Evolutionary conservation across 2,329 filamentous ascomycete genomes (phyloP), one percentile per base, ranked within the genome.

Genomic region (Alternaria longipes): DNA sequence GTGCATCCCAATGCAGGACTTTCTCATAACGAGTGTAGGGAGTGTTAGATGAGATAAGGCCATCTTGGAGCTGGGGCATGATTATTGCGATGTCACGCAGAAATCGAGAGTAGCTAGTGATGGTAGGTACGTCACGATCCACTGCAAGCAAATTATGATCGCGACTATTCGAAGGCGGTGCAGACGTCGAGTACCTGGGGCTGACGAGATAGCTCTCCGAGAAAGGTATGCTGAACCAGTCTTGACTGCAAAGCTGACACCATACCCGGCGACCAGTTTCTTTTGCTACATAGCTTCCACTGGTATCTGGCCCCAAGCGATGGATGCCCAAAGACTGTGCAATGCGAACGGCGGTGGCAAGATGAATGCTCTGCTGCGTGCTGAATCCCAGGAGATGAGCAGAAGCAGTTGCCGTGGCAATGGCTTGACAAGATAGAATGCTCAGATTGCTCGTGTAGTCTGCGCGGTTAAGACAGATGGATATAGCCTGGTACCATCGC

Each of bases 401-500:
- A 11, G 28, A 30, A 11, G 11, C 28, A 30, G 28, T 30, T 30
- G 28, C 28, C 28, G 28, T 30, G 11, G 28, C 28, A 3, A 30
- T 30, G 11, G 28, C 28, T 11, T 30, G 28, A 11, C 28, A 30
- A 1, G 28, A 30, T 9, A 30, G 28, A 30, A 30, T 30, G 8
- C 28, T 30, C 28, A 30, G 11, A 30, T 30, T 30, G 9, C 28
- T 80, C 55, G 79, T 82, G 55, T 81, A 84, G 38, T 81, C 77
- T 4, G 77, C 80, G 5, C 73, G 69, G 41, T 82, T 79, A 2
- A 84, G 69, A 61, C 80, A 82, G 2, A 76, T 74, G 3, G 80
- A 70, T 1, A 77, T 73, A 5, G 81, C 81, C 42, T 80, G 79
- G 58, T 81, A 81, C 81, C 81, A 83, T 26, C 77, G 73, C 62